These are phyloP conservation scores for Hypoxylon sp. DNA, from an alignment of 2,329 filamentous ascomycete genomes.

Conservation along the genomic window DNA sequence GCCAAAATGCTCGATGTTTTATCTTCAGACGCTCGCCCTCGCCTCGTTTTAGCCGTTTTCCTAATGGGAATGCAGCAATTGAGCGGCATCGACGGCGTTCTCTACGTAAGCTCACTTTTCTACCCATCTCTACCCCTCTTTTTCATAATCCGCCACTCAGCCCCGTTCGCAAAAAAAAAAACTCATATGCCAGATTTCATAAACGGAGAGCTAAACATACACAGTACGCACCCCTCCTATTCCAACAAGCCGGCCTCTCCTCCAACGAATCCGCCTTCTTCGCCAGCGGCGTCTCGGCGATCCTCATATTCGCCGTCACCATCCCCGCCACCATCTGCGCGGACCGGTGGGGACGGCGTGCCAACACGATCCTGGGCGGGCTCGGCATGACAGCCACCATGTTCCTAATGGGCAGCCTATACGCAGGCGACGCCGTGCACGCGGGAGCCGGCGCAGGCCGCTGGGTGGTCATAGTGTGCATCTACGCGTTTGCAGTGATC, in stretches of 20 bases:
- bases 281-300: constrained; percentile 48
- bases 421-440: constrained; percentile 61
- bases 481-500: constrained; percentile 66
- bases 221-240: constrained; percentile 71
- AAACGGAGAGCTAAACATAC: not conserved
- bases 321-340: constrained; percentile 61
- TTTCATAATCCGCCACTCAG: not conserved
- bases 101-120: constrained; percentile 60
- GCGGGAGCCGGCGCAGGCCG: constrained; percentile 57
- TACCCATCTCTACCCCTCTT: constrained; percentile 36
- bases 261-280: constrained; percentile 56
- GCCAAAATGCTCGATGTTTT: constrained; percentile 49
- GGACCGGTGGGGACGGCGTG: constrained; percentile 69
- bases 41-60: constrained; percentile 69
- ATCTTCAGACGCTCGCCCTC: constrained; percentile 51
- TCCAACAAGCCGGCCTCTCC: constrained; percentile 71
- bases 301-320: constrained; percentile 49
- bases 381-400: constrained; percentile 64
- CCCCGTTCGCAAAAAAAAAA: constrained; percentile 48
- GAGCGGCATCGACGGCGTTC: constrained; percentile 72
- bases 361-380: constrained; percentile 68
- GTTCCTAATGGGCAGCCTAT: constrained; percentile 67
- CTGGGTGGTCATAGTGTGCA: constrained; percentile 67
- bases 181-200: not conserved
- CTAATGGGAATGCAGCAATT: constrained; percentile 73